These are phyloP conservation scores for Ilyonectria destructans DNA, from an alignment of 2,329 filamentous ascomycete species.

Conservation along the genomic window DNA sequence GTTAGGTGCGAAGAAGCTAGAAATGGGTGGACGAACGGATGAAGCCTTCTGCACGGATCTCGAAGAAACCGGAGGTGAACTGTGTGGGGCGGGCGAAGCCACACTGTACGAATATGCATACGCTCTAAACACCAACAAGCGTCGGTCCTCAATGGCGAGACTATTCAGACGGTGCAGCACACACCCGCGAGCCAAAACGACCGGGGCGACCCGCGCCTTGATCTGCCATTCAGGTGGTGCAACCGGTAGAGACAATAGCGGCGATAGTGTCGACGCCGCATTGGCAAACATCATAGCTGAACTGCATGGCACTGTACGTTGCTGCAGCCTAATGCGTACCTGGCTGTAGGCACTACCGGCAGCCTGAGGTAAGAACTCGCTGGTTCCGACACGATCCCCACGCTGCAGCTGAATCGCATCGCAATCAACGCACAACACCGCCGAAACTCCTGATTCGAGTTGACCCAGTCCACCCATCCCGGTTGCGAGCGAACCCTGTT, in stretches of 20 bases:
- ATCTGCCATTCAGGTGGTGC: not conserved
- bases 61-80: not conserved
- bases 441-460: conserved; percentile 44
- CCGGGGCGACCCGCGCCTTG: conserved; percentile 9
- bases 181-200: not conserved
- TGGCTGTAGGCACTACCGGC: not conserved
- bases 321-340: no score
- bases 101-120: conserved; percentile 15
- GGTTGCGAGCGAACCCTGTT: conserved; percentile 38
- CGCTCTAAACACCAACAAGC: not conserved
- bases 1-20: not conserved
- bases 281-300: not conserved
- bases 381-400: conserved; percentile 3
- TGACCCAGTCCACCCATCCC: conserved; percentile 29
- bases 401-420: conserved; percentile 29
- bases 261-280: not conserved
- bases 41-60: conserved; percentile 10
- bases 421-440: conserved; percentile 44
- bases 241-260: not conserved
- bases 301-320: not conserved
- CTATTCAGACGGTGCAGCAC: conserved; percentile 9
- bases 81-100: conserved; percentile 18
- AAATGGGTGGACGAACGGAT: conserved; percentile 17
- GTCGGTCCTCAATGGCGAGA: conserved; percentile 8
- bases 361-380: not conserved